phyloP scores from a whole-genome alignment of 768 basidiomycete genomes.

The Termitomyces sp. region DNA sequence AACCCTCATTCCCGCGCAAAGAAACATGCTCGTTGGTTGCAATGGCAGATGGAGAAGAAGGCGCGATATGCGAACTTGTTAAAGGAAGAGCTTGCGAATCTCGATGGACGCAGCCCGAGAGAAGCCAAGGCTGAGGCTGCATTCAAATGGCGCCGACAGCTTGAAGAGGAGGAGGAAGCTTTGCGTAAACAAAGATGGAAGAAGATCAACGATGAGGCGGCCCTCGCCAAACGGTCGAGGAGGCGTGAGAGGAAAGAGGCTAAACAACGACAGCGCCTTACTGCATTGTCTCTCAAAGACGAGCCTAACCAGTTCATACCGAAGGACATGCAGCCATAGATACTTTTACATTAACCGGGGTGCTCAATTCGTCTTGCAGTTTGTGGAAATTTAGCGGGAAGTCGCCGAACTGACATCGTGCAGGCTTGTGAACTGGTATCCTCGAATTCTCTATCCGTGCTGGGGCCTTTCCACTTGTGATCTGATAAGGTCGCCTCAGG shows the following conservation, averaged over 20 bases:
- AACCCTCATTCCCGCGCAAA: conserved; percentile 83
- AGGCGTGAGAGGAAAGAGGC: conserved; percentile 47
- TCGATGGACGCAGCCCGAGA: conserved; percentile 54
- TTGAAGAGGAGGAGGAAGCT: conserved; percentile 54
- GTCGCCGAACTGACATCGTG: not conserved
- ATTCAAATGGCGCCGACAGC: conserved; percentile 63
- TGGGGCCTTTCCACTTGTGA: too few species aligned
- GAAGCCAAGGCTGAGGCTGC: conserved; percentile 71
- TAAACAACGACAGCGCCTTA: conserved; percentile 51
- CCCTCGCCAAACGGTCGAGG: conserved; percentile 51
- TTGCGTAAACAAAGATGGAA: conserved; percentile 58
- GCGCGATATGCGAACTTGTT: conserved; percentile 50
- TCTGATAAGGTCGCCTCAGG: too few species aligned
- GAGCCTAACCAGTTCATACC: conserved; percentile 61
- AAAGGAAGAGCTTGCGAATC: conserved; percentile 45
- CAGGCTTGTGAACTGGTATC: not conserved
- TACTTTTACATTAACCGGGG: not conserved
- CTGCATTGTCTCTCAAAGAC: conserved; percentile 46
- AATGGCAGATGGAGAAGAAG: conserved; percentile 40
- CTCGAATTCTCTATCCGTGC: not conserved
- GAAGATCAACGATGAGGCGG: conserved; percentile 41
- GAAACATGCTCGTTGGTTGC: conserved; percentile 75
- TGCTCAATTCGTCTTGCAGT: not conserved
- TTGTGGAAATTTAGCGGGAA: not conserved
- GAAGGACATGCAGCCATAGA: conserved; percentile 16